Base-by-base conservation (phyloP, 495 filamentous ascomycete species). In the Talaromyces trachyspermus region DNA sequence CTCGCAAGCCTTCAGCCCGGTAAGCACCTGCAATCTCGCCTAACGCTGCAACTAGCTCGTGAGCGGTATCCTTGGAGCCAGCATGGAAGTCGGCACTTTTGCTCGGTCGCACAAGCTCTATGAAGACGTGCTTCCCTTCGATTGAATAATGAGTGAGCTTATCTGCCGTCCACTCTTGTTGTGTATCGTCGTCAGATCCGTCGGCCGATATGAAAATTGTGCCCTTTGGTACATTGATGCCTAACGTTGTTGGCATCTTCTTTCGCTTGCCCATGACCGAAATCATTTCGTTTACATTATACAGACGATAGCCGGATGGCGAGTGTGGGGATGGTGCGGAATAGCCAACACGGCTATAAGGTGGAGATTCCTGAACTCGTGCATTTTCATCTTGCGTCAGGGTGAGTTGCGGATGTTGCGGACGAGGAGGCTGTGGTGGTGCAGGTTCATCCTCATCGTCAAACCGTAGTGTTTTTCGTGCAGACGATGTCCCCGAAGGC, bases 41-140 rank as follows among this genome's bases (percentile, higher is more conserved):
- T 4, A 99, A 79, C 27, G 84, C 83, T 27, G 80, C 72, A 10
- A 94, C 83, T 56, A 99, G 96, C 62, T 97, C 90, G 45, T 89
- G 80, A 6, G 92, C 92, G 20, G 90, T 95, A 61, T 97, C 90
- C 62, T 97, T 99, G 9, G 92, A 88, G 14, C 92, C 92, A 22
- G 92, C 94, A 63, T 99, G 92, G 50, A 99, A 90, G 63, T 99
- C 92, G 41, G 95, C 67, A 57, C 89, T 95, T 66, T 86, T 95
- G 59, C 85, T 94, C 7, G 92, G 92, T 26, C 84, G 71, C 32
- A 95, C 82, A 26, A 97, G 74, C 60, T 97, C 92, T 50, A 99
- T 69, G 58, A 99, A 99, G 12, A 99, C 86, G 63, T 97, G 92
- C 60, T 99, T 99, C 12, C 90, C 91, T 71, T 99, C 92, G 37